Conservation (phyloP, 257 asterid genomes). For the Linaria vulgaris region DNA sequence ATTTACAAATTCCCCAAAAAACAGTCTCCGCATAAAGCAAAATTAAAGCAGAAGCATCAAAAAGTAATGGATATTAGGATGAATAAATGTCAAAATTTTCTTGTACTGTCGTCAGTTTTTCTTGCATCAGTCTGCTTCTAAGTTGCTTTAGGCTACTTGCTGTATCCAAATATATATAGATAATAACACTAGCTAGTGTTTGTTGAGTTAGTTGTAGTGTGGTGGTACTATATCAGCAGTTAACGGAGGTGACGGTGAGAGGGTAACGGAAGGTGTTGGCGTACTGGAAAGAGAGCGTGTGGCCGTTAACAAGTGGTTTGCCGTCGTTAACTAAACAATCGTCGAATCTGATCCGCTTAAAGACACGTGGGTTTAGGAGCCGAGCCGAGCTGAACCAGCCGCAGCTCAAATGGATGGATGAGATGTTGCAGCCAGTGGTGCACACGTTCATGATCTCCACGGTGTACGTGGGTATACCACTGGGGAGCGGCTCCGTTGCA, state of each 20-base stretch:
- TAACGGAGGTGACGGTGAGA: slow-evolving; percentile 60
- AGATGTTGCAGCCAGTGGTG: slow-evolving; percentile 60
- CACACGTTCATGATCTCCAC: slow-evolving; percentile 84
- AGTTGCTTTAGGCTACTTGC: slow-evolving; percentile 7
- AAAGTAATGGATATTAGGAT: too few relatives aligned
- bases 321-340: slow-evolving; percentile 87
- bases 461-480: slow-evolving; percentile 82
- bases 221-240: slow-evolving; percentile 38
- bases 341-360: slow-evolving; percentile 64
- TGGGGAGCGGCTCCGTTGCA: slow-evolving; percentile 70
- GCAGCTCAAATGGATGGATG: slow-evolving; percentile 65
- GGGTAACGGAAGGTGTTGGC: slow-evolving; percentile 76
- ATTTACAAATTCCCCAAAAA: slow-evolving; percentile 25
- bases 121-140: slow-evolving; percentile 13
- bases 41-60: slow-evolving; percentile 15
- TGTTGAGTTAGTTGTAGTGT: background rate
- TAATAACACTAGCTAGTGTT: background rate
- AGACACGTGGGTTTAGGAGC: slow-evolving; percentile 64
- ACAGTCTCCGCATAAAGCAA: slow-evolving; percentile 2
- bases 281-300: slow-evolving; percentile 65
- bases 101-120: background rate
- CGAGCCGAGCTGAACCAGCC: slow-evolving; percentile 97
- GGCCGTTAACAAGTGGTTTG: slow-evolving; percentile 59
- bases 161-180: background rate
- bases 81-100: background rate